phyloP scores from a whole-genome alignment of 257 asterid species.

The Gynochthodes officinalis region DNA sequence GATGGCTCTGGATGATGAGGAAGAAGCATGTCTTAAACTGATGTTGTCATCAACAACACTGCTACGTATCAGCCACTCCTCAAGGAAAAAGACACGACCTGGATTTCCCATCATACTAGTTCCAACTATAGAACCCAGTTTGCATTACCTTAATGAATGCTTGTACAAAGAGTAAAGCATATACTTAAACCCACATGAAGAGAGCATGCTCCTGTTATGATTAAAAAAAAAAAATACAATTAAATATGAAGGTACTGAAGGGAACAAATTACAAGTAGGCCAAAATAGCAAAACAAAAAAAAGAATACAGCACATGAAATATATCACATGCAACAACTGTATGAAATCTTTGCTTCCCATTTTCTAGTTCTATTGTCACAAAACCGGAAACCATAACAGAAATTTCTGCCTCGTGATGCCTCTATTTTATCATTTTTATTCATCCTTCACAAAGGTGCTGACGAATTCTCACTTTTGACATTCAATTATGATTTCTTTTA shows the following conservation, averaged over 20 bases:
- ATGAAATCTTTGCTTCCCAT: neutral
- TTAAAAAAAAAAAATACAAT: neutral
- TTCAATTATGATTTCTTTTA: neutral
- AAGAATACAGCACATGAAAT: neutral
- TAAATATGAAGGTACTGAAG: neutral
- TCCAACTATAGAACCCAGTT: slow-evolving; percentile 31
- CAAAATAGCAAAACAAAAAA: neutral
- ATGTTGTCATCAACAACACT: slow-evolving; percentile 27
- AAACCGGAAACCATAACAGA: neutral
- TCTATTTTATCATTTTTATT: neutral
- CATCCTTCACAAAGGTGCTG: neutral
- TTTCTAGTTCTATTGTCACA: neutral
- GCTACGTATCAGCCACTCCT: slow-evolving; percentile 66
- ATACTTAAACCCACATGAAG: no score
- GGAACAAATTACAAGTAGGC: neutral
- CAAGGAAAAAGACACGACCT: slow-evolving; percentile 58
- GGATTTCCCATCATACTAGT: slow-evolving; percentile 57
- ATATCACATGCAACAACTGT: neutral
- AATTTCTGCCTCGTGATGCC: neutral
- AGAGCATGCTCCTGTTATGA: neutral
- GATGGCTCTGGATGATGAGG: slow-evolving; percentile 62
- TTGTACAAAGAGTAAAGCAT: no score
- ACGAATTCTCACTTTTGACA: neutral
- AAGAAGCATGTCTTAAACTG: slow-evolving; percentile 35
- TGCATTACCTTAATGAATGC: neutral